phyloP scores from a whole-genome alignment of 257 asterid species.

The Nicotiana attenuata region DNA sequence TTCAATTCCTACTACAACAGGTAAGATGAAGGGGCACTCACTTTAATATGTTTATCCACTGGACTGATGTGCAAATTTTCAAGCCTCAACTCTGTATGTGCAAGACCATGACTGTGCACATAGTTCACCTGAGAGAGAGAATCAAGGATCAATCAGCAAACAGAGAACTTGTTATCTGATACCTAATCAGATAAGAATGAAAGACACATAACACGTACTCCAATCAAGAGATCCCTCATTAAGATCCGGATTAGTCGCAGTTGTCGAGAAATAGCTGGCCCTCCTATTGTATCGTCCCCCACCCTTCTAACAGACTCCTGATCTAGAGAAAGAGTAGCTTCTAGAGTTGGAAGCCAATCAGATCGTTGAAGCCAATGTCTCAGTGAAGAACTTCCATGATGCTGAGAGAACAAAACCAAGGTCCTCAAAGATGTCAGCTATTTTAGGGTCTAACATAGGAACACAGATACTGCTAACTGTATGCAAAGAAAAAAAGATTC shows the following conservation, averaged over 20 bases:
- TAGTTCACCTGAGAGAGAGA: conserved; percentile 70
- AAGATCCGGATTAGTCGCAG: conserved; percentile 72
- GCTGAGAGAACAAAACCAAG: conserved; percentile 38
- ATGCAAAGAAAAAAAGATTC: background rate
- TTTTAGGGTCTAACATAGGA: background rate
- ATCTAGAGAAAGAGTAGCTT: conserved; percentile 91
- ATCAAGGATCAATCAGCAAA: background rate
- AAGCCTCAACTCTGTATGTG: conserved; percentile 87
- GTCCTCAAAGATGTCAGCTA: conserved; percentile 1
- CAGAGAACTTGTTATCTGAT: background rate
- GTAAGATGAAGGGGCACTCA: conserved; percentile 27
- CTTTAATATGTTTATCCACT: conserved; percentile 85
- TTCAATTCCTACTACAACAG: background rate
- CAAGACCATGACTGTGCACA: conserved; percentile 95
- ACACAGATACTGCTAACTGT: background rate
- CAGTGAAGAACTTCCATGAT: conserved; percentile 87
- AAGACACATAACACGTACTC: conserved; percentile 45
- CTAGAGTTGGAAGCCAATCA: conserved; percentile 95
- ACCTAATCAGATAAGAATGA: background rate
- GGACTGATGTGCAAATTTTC: conserved; percentile 92
- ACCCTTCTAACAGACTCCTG: conserved; percentile 83
- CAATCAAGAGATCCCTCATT: conserved; percentile 92
- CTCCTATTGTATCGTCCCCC: conserved; percentile 88
- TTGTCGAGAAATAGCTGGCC: conserved; percentile 85
- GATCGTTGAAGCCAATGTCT: conserved; percentile 96